Percentiles rank a stretch among this genome's conserved stretches.
Conservation (phyloP, 768 basidiomycete genomes). For the Tylopilus sp. region DNA sequence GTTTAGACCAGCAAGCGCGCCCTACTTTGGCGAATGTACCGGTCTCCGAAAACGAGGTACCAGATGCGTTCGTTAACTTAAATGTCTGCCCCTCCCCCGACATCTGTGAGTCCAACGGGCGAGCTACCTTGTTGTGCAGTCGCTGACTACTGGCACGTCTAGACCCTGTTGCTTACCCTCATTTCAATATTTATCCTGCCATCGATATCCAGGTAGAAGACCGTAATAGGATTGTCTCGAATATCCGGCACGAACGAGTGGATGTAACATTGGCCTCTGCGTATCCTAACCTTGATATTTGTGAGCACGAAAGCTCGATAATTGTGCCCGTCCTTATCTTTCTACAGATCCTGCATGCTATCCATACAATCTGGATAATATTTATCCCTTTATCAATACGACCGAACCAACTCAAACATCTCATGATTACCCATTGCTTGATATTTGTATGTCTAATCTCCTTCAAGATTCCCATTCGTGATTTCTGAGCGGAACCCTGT, state of each 20-base stretch:
- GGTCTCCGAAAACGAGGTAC: background rate
- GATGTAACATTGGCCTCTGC: slow-evolving; percentile 6
- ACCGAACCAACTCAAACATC: slow-evolving; percentile 4
- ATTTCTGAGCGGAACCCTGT: too few species aligned
- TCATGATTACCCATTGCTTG: slow-evolving; percentile 34
- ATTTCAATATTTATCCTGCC: slow-evolving; percentile 41
- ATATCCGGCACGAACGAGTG: background rate
- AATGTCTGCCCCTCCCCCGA: slow-evolving; percentile 24
- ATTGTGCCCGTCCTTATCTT: background rate
- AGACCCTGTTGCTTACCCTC: slow-evolving; percentile 42
- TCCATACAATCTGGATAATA: slow-evolving; percentile 35
- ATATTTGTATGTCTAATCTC: slow-evolving; percentile 32
- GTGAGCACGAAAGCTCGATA: slow-evolving; percentile 24
- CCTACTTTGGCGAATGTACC: slow-evolving; percentile 13
- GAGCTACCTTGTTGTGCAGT: background rate
- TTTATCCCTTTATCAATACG: slow-evolving; percentile 30
- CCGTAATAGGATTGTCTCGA: background rate
- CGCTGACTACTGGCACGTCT: slow-evolving; percentile 20
- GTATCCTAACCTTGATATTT: slow-evolving; percentile 29
- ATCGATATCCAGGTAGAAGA: slow-evolving; percentile 1
- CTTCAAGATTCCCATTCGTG: background rate
- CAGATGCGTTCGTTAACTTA: background rate
- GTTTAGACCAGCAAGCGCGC: slow-evolving; percentile 23
- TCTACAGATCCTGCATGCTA: slow-evolving; percentile 38
- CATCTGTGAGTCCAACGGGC: slow-evolving; percentile 16